Conservation (phyloP, 345 rosid species). For the Mangifera indica region DNA sequence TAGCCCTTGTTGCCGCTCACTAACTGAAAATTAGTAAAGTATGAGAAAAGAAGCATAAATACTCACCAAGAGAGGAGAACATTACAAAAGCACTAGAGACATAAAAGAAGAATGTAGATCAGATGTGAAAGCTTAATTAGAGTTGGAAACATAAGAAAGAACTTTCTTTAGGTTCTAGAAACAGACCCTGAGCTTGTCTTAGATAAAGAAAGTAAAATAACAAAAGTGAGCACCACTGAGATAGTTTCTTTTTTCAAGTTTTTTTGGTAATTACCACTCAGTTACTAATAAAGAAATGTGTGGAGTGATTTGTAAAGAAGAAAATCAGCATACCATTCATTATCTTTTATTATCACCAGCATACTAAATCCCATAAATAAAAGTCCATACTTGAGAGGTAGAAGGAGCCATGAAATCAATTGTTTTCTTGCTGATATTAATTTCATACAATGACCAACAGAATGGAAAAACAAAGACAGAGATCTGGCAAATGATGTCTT, state of each 20-base stretch:
- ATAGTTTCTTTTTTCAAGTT: too few relatives aligned
- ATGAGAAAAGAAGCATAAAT: conserved; percentile 1
- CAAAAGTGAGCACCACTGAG: too few relatives aligned
- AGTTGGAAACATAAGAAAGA: too few relatives aligned
- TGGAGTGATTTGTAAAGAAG: background rate
- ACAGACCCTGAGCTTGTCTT: background rate
- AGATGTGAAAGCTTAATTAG: background rate
- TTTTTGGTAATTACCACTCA: too few relatives aligned
- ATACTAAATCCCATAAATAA: background rate
- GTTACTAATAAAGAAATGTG: background rate
- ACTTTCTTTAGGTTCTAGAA: background rate
- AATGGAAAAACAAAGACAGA: background rate
- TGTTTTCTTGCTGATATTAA: background rate
- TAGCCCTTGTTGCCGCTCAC: conserved; percentile 46
- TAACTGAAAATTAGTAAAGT: conserved; percentile 48
- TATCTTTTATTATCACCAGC: conserved; percentile 3
- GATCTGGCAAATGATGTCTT: background rate
- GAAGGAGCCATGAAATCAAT: background rate
- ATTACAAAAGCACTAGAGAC: background rate
- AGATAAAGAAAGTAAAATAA: background rate
- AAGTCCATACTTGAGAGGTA: background rate
- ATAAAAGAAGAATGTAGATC: background rate
- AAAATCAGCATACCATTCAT: background rate
- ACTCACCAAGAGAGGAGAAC: conserved; percentile 5
- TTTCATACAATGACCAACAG: background rate